Evolutionary conservation across 2,329 filamentous ascomycete species (phyloP), one percentile per base, ranked within the genome.

Genomic region (Cercospora zeae-maydis): DNA sequence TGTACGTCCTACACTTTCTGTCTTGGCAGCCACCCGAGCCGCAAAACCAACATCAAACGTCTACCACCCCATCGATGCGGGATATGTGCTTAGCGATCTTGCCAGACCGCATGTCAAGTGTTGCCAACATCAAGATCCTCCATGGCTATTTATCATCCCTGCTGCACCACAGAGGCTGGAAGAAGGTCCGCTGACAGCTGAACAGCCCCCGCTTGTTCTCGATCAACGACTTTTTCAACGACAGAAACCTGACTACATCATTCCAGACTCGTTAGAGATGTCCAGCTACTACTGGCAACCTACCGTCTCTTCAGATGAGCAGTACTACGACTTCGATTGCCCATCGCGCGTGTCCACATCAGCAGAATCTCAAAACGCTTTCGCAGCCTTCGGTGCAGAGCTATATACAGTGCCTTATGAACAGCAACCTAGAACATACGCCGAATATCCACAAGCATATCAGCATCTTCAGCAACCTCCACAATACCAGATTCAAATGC

Each of bases 251-350:
- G 36, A 45, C 31, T 61, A 52, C 58, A 56, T 52, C 55, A 36
- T 31, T 37, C 58, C 64, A 7, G 27, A 19, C 30, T 6, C 19
- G 31, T 59, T 31, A 36, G 64, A 57, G 16, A 70, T 68, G 67
- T 70, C 69, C 4, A 59, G 63, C n/a, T 67, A 68, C 53, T 69
- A 61, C 57, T 65, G 62, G 33, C 54, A 62, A 11, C 58, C 64
- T 33, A 30, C 62, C 7, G 53, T 57, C 11, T 58, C 61, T 2
- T 63, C 69, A 2, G 53, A 59, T 30, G 61, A 65, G 33, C 62
- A 66, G 10, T 62, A 57, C 21, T 67, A 67, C 61, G 49, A 61
- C 30, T 66, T 65, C 56, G 53, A 36, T n/a, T 51, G 57, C 6
- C 16, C 56, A 5, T 55, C 63, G 19, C 33, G 42, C 10, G 19